These are phyloP conservation scores for Dipteronia dyeriana DNA, from an alignment of 345 rosid genomes.

Conservation along the genomic window DNA sequence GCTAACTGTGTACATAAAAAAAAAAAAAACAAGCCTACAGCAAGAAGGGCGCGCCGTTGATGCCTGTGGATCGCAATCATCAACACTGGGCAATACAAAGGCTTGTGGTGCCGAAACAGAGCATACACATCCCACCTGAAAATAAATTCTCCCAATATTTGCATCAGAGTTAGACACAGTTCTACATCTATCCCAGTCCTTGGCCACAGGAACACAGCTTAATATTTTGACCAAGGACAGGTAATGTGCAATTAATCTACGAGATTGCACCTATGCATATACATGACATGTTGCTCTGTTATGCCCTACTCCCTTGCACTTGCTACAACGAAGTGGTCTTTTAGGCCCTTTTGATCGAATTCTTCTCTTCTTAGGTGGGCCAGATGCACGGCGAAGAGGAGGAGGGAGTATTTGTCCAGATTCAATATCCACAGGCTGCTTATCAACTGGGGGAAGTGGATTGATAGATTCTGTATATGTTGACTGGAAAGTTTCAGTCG, in stretches of 20 bases:
- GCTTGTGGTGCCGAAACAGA: neutral
- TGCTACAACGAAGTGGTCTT: slow-evolving; percentile 49
- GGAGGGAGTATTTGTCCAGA: slow-evolving; percentile 45
- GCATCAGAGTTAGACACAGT: neutral
- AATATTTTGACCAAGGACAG: neutral
- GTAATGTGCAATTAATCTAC: slow-evolving; percentile 12
- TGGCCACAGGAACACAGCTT: neutral
- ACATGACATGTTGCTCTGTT: slow-evolving; percentile 47
- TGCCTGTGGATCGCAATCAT: neutral
- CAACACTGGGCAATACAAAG: neutral
- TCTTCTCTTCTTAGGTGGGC: slow-evolving; percentile 38
- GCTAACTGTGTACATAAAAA: neutral
- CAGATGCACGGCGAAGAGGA: slow-evolving; percentile 25
- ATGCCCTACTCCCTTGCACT: slow-evolving; percentile 58
- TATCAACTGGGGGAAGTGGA: slow-evolving; percentile 34
- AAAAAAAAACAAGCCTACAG: neutral
- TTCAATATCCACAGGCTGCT: slow-evolving; percentile 20
- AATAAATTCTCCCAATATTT: slow-evolving; percentile 3
- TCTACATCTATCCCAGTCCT: slow-evolving; percentile 10
- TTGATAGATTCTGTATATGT: slow-evolving; percentile 47
- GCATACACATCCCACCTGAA: slow-evolving; percentile 2
- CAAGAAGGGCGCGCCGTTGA: neutral
- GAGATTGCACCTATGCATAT: slow-evolving; percentile 18
- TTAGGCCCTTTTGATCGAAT: slow-evolving; percentile 31
- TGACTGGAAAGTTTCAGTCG: slow-evolving; percentile 38